phyloP scores from a whole-genome alignment of 208 protist genomes.

The Acanthamoeba sp. region DNA sequence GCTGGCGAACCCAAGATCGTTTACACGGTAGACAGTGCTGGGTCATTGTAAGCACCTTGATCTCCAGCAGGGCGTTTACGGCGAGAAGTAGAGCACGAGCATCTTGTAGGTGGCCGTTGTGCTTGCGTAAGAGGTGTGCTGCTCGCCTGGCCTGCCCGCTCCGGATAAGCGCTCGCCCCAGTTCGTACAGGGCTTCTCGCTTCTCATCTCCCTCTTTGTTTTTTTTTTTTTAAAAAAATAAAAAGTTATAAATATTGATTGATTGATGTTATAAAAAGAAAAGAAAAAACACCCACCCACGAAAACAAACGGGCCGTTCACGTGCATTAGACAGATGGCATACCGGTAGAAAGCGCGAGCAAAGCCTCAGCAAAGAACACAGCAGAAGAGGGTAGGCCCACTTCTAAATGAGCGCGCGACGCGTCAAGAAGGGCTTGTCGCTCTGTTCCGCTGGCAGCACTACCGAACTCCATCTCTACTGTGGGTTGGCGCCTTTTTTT shows the following conservation, averaged over 20 bases:
- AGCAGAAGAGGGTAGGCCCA: background rate
- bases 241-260: too few species aligned
- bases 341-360: background rate
- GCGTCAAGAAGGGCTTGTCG: background rate
- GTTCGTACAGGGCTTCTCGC: background rate
- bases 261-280: too few species aligned
- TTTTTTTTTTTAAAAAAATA: too few species aligned
- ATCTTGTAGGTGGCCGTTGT: background rate
- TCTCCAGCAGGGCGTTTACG: background rate
- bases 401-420: background rate
- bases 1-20: too few species aligned
- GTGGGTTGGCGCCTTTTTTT: too few species aligned
- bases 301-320: too few species aligned
- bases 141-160: background rate
- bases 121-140: background rate
- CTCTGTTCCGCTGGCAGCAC: background rate
- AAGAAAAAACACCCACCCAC: too few species aligned
- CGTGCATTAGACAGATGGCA: too few species aligned
- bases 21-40: background rate
- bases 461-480: too few species aligned
- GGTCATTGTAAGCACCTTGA: background rate
- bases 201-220: background rate
- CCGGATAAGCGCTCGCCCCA: background rate
- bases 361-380: conserved; percentile 1
- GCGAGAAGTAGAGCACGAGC: background rate